Base-by-base conservation (phyloP, 163 green algal species). In the Chlamydomonas reinhardtii region DNA sequence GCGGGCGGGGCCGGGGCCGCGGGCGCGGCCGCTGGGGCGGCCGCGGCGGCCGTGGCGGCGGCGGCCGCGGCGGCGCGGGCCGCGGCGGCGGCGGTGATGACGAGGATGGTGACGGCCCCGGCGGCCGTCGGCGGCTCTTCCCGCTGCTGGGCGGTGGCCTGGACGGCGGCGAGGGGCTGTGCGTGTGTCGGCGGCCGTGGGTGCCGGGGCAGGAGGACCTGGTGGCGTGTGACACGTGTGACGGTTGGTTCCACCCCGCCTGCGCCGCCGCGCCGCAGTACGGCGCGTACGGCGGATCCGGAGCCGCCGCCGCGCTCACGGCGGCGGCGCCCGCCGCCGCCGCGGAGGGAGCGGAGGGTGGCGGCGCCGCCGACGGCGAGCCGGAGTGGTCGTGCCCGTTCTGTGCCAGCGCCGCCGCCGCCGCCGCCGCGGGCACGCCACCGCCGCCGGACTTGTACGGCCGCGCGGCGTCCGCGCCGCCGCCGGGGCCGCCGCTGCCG, bases 201-300 rank as follows among this genome's bases (percentile, higher is more conserved):
- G 43, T 64, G 65, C 39, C 76, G 6, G 71, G 17, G 0, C n/a
- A n/a, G n/a, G 59, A 83, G 76, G 76, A 83, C 48, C 37, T 76
- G 61, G 15, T 76, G 43, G 66, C 65, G 64, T 85, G 77, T 66
- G 77, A 85, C 66, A 69, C 65, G 4, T 85, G 77, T 48, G 65
- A 85, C 37, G 77, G 77, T 66, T 85, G 77, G 77, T 85, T 85
- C 77, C 77, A 85, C 66, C 43, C 77, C 16, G 0, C 2, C 12
- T 85, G 77, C 65, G 62, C 29, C 27, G 62, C 27, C 62, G 27
- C 25, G 29, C 25, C 62, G 62, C 62, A 34, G 27, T n/a, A 70
- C 25, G 20, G 29, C 25, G 11, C 62, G 16, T 31, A 70, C 27
- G 62, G 25, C 62, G 29, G 62, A 5, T 16, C 62, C 62, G 25